Conservation (phyloP, 1,284 basidiomycete genomes). For the Puccinia novopanici region DNA sequence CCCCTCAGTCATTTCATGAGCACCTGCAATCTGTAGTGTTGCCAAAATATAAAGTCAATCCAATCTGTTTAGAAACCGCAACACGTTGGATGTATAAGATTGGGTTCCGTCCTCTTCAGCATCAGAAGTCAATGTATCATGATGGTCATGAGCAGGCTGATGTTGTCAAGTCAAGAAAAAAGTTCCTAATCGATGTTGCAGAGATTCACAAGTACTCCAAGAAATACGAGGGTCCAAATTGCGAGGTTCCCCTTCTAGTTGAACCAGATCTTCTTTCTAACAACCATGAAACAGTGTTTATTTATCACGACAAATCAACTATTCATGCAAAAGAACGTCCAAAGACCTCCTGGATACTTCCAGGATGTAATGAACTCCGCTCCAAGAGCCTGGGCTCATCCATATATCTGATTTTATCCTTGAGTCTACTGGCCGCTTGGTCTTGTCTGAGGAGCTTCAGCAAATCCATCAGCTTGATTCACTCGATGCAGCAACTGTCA, state of each 20-base stretch:
- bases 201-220: background rate
- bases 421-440: background rate
- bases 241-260: background rate
- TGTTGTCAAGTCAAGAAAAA: slow-evolving; percentile 3
- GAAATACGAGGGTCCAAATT: background rate
- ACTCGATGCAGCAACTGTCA: slow-evolving; percentile 7
- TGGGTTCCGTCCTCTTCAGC: slow-evolving; percentile 3
- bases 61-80: slow-evolving; percentile 6
- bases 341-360: slow-evolving; percentile 3
- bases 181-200: background rate
- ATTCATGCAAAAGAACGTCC: background rate
- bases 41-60: background rate
- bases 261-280: background rate
- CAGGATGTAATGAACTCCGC: background rate
- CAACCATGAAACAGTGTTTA: background rate
- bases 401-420: slow-evolving; percentile 24
- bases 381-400: background rate
- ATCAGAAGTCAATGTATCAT: slow-evolving; percentile 17
- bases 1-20: slow-evolving; percentile 2
- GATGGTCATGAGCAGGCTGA: slow-evolving; percentile 20
- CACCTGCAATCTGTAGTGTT: background rate
- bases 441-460: background rate
- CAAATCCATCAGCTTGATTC: background rate
- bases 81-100: slow-evolving; percentile 14
- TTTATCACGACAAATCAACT: slow-evolving; percentile 14